Percentiles rank a stretch among this genome's conserved stretches.
phyloP scores from a whole-genome alignment of 768 basidiomycete genomes.

The Lentinula edodes region DNA sequence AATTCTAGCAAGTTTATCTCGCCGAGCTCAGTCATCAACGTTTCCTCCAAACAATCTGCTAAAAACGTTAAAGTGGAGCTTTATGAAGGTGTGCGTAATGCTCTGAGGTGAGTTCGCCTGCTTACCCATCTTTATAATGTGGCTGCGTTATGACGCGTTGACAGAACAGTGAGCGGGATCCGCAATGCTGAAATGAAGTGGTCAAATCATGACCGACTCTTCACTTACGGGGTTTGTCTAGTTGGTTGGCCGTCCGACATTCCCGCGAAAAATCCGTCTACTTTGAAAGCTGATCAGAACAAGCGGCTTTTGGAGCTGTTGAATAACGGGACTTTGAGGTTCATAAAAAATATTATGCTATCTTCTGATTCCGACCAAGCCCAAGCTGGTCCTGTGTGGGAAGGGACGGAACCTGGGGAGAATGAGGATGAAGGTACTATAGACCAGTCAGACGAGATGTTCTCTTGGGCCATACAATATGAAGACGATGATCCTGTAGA shows the following conservation, averaged over 20 bases:
- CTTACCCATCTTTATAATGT: constrained; percentile 5
- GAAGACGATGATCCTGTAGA: constrained; percentile 6
- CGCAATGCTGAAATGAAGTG: constrained; percentile 74
- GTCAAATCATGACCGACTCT: constrained; percentile 57
- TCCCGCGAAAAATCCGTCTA: constrained; percentile 58
- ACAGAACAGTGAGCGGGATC: constrained; percentile 49
- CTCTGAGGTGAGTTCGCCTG: constrained; percentile 38
- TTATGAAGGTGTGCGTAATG: constrained; percentile 48
- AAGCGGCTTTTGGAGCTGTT: constrained; percentile 45
- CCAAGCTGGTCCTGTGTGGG: neutral
- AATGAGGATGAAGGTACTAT: constrained; percentile 27
- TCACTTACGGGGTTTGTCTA: constrained; percentile 51
- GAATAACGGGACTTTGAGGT: constrained; percentile 41
- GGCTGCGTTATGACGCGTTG: neutral
- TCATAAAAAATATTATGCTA: constrained; percentile 27
- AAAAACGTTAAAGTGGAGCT: constrained; percentile 48
- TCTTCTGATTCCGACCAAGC: neutral
- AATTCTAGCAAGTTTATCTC: constrained; percentile 13
- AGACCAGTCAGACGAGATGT: constrained; percentile 36
- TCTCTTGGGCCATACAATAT: constrained; percentile 7
- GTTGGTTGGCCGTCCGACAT: constrained; percentile 61
- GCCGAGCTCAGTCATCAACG: neutral
- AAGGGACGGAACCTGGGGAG: constrained; percentile 8
- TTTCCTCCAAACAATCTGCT: constrained; percentile 20
- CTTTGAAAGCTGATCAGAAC: constrained; percentile 50